A percentile compares a stretch with the other conserved stretches of the same genome.
Evolutionary conservation across 1,284 basidiomycete genomes (phyloP).

Genomic region (Ceratobasidium sp.): DNA sequence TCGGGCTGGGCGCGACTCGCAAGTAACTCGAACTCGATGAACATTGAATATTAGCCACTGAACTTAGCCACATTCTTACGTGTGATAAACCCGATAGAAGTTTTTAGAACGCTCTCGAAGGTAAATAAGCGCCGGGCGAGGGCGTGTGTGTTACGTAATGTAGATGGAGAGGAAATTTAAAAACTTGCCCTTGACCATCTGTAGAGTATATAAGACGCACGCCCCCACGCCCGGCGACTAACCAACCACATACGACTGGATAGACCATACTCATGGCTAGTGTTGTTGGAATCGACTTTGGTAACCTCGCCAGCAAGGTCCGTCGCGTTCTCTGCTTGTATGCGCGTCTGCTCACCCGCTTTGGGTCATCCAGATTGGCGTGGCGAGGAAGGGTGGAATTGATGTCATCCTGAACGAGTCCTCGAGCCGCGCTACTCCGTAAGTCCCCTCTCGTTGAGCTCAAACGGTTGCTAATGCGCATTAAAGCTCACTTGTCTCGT

Average conservation of each 20-base stretch:
- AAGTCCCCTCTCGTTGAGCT: conserved; percentile 49
- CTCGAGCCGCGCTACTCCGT: conserved; percentile 94
- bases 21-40: conserved; percentile 7
- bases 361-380: conserved; percentile 74
- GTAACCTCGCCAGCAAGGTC: conserved; percentile 85
- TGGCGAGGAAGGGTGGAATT: conserved; percentile 90
- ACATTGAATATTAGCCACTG: conserved; percentile 2
- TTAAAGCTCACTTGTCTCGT: conserved; percentile 85
- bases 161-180: conserved; percentile 30
- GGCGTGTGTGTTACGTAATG: conserved; percentile 38
- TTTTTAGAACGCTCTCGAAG: conserved; percentile 20
- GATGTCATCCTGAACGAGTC: conserved; percentile 97
- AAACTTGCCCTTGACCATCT: conserved; percentile 38
- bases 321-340: conserved; percentile 29
- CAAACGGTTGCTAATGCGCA: conserved; percentile 11
- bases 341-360: conserved; percentile 41
- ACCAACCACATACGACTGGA: conserved; percentile 21
- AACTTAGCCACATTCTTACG: conserved; percentile 7
- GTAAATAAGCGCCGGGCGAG: conserved; percentile 33
- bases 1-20: conserved; percentile 42
- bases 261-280: conserved; percentile 39
- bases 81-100: conserved; percentile 16
- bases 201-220: conserved; percentile 24
- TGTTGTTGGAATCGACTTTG: conserved; percentile 93
- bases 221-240: background rate